These are phyloP conservation scores for Neodidymelliopsis sp. DNA, from an alignment of 2,329 filamentous ascomycete genomes.

Conservation along the genomic window DNA sequence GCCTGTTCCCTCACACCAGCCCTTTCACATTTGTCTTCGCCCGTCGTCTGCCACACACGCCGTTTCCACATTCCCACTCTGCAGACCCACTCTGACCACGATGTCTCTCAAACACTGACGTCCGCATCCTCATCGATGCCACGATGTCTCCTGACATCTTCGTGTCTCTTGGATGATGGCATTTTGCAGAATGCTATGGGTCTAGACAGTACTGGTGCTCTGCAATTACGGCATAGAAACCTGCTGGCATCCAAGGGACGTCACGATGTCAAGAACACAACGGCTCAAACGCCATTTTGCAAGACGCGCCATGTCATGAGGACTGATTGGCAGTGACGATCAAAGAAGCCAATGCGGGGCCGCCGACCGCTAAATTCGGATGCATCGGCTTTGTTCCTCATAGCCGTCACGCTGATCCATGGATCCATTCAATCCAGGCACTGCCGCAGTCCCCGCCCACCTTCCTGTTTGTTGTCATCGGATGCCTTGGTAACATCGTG, in stretches of 20 bases:
- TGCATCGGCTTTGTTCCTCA: conserved; percentile 27
- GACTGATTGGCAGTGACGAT: conserved; percentile 39
- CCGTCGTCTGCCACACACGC: conserved; percentile 20
- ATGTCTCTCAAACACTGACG: conserved; percentile 5
- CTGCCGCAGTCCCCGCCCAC: conserved; percentile 22
- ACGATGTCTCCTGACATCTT: conserved; percentile 10
- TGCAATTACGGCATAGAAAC: conserved; percentile 29
- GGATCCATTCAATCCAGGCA: conserved; percentile 22
- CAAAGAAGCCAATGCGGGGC: conserved; percentile 31
- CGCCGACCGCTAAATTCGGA: conserved; percentile 29
- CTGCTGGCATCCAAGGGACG: conserved; percentile 25
- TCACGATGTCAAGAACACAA: conserved; percentile 34
- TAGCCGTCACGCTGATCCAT: conserved; percentile 16
- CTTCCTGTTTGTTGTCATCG: conserved; percentile 30
- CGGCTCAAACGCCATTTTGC: conserved; percentile 26
- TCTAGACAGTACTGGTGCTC: conserved; percentile 21
- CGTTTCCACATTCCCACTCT: conserved; percentile 16
- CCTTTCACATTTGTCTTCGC: conserved; percentile 15
- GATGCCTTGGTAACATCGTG: conserved; percentile 13
- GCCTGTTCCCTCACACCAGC: conserved; percentile 28
- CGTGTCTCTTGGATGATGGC: conserved; percentile 28
- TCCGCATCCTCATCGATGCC: conserved; percentile 11
- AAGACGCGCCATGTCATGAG: conserved; percentile 35
- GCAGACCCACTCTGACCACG: conserved; percentile 24
- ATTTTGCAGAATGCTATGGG: conserved; percentile 20